phyloP scores from a whole-genome alignment of 768 basidiomycete species.

The Amanita brunnescens region DNA sequence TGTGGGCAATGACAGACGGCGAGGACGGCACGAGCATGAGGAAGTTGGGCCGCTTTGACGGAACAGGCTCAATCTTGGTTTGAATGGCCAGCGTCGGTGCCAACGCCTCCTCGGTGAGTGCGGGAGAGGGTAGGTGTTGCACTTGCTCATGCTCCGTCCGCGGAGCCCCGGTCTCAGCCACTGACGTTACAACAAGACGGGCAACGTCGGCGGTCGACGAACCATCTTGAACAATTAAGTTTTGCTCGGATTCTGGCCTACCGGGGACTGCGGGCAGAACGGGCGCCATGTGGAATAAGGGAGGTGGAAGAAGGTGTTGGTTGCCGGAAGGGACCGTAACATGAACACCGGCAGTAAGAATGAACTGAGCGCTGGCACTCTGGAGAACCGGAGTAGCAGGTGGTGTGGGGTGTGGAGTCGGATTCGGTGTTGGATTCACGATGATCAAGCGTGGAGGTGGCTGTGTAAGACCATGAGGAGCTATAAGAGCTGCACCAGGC shows the following conservation, averaged over 20 bases:
- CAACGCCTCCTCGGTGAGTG: conserved; percentile 9
- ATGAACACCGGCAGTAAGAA: neutral
- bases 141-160: neutral
- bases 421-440: conserved; percentile 70
- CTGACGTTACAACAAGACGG: neutral
- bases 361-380: neutral
- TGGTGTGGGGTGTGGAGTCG: conserved; percentile 71
- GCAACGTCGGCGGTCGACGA: neutral
- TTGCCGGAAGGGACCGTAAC: conserved; percentile 1
- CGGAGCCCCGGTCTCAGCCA: neutral
- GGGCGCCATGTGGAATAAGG: conserved; percentile 3
- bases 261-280: neutral
- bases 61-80: neutral
- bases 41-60: neutral
- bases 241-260: neutral
- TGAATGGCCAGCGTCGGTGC: neutral
- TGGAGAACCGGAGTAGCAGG: conserved; percentile 54
- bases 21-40: conserved; percentile 4
- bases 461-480: conserved; percentile 9
- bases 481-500: conserved; percentile 8
- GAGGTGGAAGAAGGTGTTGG: conserved; percentile 7
- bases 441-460: conserved; percentile 52
- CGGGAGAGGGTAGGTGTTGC: conserved; percentile 15
- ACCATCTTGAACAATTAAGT: neutral
- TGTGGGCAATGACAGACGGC: conserved; percentile 12